Evolutionary conservation across 1,139 yeast species (phyloP).

Genomic region (Nakaseomyces uthaithaninus): DNA sequence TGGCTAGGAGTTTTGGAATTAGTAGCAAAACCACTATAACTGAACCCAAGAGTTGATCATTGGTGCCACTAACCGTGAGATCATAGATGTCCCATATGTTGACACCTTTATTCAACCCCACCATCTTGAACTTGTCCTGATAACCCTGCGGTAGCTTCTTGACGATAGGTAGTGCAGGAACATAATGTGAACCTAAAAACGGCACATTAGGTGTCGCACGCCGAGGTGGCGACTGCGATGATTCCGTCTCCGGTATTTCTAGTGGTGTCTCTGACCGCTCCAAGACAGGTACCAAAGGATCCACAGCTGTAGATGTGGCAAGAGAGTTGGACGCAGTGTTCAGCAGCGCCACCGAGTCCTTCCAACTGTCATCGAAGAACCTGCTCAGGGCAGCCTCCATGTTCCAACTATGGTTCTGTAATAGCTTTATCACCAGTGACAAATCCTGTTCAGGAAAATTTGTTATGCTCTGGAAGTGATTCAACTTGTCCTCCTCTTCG

Average conservation of each 20-base stretch:
- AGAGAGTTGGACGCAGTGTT: slow-evolving; percentile 15
- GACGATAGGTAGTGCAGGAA: slow-evolving; percentile 31
- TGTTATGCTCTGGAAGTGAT: slow-evolving; percentile 35
- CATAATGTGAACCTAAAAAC: slow-evolving; percentile 11
- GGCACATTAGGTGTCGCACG: slow-evolving; percentile 11
- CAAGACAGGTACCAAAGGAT: slow-evolving; percentile 12
- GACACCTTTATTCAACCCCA: slow-evolving; percentile 16
- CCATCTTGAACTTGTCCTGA: slow-evolving; percentile 21
- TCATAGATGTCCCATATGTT: slow-evolving; percentile 5
- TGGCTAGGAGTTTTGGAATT: slow-evolving; percentile 23
- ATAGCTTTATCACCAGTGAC: slow-evolving; percentile 30
- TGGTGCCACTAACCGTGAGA: background rate
- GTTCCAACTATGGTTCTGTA: slow-evolving; percentile 35
- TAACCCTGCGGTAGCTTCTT: slow-evolving; percentile 28
- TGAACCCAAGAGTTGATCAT: slow-evolving; percentile 12
- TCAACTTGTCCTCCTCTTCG: slow-evolving; percentile 34
- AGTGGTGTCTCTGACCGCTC: background rate
- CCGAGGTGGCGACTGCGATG: background rate
- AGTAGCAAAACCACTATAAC: slow-evolving; percentile 21
- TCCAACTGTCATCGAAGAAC: slow-evolving; percentile 35
- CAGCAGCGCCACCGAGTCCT: slow-evolving; percentile 19
- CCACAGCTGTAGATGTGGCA: slow-evolving; percentile 11
- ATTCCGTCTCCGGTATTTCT: background rate
- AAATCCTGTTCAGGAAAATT: slow-evolving; percentile 33
- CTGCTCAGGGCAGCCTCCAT: slow-evolving; percentile 35